Percentiles rank a stretch among this genome's conserved stretches.
Evolutionary conservation across 1,284 basidiomycete species (phyloP).

Genomic region (Pisolithus thermaeus): DNA sequence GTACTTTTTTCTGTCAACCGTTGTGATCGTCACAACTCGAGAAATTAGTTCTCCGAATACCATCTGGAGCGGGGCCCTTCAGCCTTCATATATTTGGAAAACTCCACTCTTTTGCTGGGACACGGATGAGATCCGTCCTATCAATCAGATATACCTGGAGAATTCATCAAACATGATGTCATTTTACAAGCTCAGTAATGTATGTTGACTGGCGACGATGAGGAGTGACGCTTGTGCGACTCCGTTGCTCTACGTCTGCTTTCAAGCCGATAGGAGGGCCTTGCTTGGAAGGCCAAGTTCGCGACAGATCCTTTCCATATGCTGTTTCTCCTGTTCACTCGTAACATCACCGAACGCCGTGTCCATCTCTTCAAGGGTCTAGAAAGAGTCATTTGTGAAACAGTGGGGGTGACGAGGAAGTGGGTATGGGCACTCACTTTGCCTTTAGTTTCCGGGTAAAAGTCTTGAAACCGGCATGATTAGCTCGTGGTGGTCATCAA

Average conservation of each 20-base stretch:
- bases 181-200: too few relatives aligned
- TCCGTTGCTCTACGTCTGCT: background rate
- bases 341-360: constrained; percentile 27
- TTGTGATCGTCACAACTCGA: too few relatives aligned
- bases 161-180: too few relatives aligned
- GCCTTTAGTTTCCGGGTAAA: constrained; percentile 29
- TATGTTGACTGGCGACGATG: too few relatives aligned
- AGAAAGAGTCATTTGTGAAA: background rate
- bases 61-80: too few relatives aligned
- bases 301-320: constrained; percentile 24
- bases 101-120: too few relatives aligned
- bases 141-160: too few relatives aligned
- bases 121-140: too few relatives aligned
- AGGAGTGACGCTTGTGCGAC: background rate
- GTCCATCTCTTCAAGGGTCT: constrained; percentile 32
- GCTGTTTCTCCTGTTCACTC: constrained; percentile 23
- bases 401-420: background rate
- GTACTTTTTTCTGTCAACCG: too few relatives aligned
- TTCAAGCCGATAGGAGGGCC: constrained; percentile 18
- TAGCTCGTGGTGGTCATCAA: background rate
- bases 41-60: too few relatives aligned
- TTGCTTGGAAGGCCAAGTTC: constrained; percentile 25
- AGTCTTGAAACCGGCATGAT: constrained; percentile 10
- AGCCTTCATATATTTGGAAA: too few relatives aligned
- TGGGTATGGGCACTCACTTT: constrained; percentile 16